Evolutionary conservation across 1,284 basidiomycete species (phyloP).

Genomic region (Anthracocystis walkeri): DNA sequence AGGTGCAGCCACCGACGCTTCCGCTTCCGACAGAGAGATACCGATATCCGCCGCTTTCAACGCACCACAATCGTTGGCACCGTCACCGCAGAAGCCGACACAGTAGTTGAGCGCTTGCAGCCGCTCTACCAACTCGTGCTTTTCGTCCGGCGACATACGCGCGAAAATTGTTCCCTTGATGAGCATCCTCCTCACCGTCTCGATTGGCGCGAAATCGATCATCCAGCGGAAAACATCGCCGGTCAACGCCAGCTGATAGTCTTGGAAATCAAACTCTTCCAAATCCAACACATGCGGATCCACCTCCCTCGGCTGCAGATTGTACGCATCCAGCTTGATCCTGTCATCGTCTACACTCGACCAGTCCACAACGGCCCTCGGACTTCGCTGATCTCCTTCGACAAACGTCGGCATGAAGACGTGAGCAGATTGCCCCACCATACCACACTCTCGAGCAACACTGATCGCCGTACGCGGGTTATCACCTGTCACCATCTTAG

Average conservation of each 20-base stretch:
- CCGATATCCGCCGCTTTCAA: conserved; percentile 98
- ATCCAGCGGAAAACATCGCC: conserved; percentile 99
- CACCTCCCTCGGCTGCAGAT: conserved; percentile 74
- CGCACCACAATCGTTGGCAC: conserved; percentile 98
- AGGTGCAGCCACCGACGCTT: conserved; percentile 98
- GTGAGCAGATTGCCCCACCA: conserved; percentile 88
- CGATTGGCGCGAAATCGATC: conserved; percentile 91
- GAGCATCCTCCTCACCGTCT: conserved; percentile 78
- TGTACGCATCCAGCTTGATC: conserved; percentile 87
- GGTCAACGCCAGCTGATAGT: conserved; percentile 91
- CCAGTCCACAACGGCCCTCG: conserved; percentile 86
- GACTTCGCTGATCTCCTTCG: conserved; percentile 75
- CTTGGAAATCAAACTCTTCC: conserved; percentile 73
- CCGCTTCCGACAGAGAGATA: conserved; percentile 94
- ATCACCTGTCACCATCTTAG: conserved; percentile 98
- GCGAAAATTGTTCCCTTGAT: conserved; percentile 97
- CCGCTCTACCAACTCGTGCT: conserved; percentile 96
- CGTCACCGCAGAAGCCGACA: conserved; percentile 98
- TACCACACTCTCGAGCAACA: conserved; percentile 92
- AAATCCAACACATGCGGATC: conserved; percentile 64
- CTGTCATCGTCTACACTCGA: conserved; percentile 87
- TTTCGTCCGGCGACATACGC: conserved; percentile 99
- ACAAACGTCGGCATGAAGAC: conserved; percentile 90
- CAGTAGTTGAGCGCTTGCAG: conserved; percentile 93
- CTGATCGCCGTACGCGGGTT: conserved; percentile 96